A percentile compares a stretch with the other conserved stretches of the same genome.
Evolutionary conservation across 2,329 filamentous ascomycete species (phyloP).

Genomic region (Microcyclosporella mali): DNA sequence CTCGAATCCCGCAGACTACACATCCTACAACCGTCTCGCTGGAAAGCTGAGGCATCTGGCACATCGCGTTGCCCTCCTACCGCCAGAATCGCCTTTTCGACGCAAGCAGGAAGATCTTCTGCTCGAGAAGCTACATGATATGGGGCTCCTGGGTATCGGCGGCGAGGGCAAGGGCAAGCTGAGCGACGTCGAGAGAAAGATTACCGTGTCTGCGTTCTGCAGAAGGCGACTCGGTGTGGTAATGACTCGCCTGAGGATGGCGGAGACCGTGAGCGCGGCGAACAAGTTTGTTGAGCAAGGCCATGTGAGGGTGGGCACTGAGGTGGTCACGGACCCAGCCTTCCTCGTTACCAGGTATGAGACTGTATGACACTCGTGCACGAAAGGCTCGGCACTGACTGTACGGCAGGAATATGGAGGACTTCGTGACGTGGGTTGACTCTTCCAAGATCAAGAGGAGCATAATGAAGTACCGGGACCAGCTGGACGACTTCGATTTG

Average conservation of each 20-base stretch:
- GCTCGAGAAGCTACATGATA: conserved; percentile 85
- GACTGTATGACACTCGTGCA: neutral
- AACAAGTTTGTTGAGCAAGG: conserved; percentile 85
- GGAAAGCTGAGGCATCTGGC: conserved; percentile 80
- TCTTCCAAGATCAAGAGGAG: conserved; percentile 96
- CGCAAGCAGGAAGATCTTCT: conserved; percentile 80
- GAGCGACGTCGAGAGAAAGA: conserved; percentile 70
- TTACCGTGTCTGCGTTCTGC: conserved; percentile 85
- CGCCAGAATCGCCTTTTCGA: conserved; percentile 70
- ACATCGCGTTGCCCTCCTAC: conserved; percentile 75
- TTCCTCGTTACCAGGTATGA: conserved; percentile 67
- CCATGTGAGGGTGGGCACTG: conserved; percentile 74
- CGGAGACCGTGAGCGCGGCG: conserved; percentile 73
- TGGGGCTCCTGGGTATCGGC: conserved; percentile 73
- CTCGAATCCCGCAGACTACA: conserved; percentile 82
- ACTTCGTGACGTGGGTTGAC: conserved; percentile 94
- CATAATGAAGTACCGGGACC: conserved; percentile 90
- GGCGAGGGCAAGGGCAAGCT: conserved; percentile 58
- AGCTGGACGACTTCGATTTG: conserved; percentile 92
- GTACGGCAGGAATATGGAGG: conserved; percentile 66
- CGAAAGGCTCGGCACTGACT: conserved; percentile 6
- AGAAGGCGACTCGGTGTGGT: conserved; percentile 77
- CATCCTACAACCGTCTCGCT: conserved; percentile 39
- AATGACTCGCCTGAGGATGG: conserved; percentile 87
- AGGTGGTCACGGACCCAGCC: conserved; percentile 82